These are phyloP conservation scores for Fremontodendron californicum DNA, from an alignment of 345 rosid genomes.

Conservation along the genomic window DNA sequence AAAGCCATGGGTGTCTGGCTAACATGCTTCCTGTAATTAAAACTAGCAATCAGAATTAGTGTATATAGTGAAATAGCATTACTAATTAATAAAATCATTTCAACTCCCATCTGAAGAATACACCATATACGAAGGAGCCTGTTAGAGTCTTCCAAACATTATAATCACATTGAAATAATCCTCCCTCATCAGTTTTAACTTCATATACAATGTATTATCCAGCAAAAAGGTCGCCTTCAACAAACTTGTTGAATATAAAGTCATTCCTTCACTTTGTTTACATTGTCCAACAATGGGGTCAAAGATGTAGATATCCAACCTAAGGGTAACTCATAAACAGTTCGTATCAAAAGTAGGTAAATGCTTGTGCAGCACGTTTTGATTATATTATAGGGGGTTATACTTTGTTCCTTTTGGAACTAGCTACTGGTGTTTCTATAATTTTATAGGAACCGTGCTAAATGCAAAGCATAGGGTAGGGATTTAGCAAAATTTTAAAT, in stretches of 20 bases:
- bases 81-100: background rate
- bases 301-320: slow-evolving; percentile 5
- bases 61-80: background rate
- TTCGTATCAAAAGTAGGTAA: slow-evolving; percentile 1
- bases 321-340: background rate
- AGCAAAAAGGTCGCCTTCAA: slow-evolving; percentile 3
- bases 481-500: background rate
- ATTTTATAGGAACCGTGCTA: background rate
- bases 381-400: background rate
- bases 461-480: background rate
- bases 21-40: slow-evolving; percentile 42
- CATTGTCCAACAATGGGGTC: background rate
- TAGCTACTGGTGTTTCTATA: background rate
- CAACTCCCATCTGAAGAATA: background rate
- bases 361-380: background rate
- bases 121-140: background rate
- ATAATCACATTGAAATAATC: background rate
- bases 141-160: background rate
- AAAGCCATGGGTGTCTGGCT: slow-evolving; percentile 29
- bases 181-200: background rate
- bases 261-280: background rate
- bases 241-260: background rate
- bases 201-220: background rate
- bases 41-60: slow-evolving; percentile 8
- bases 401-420: background rate